phyloP scores from a whole-genome alignment of 768 basidiomycete genomes.

The Suillus clintonianus region DNA sequence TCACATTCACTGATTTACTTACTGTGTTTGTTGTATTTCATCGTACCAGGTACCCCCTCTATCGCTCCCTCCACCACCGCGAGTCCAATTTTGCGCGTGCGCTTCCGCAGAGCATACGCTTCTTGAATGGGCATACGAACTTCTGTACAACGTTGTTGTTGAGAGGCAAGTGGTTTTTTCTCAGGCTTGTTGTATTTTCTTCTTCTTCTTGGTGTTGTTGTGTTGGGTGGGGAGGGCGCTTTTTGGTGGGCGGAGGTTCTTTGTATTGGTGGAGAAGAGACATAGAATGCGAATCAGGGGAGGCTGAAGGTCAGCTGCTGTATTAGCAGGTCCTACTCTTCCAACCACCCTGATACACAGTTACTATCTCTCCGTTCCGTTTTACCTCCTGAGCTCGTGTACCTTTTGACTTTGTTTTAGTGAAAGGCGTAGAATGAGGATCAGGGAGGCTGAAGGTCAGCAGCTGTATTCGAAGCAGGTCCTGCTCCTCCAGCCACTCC shows the following conservation, averaged over 20 bases:
- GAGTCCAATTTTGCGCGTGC: constrained; percentile 82
- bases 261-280: not conserved
- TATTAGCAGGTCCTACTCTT: not conserved
- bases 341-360: not conserved
- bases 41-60: constrained; percentile 58
- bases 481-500: not conserved
- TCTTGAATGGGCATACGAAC: constrained; percentile 83
- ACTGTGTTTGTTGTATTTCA: not conserved
- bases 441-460: not conserved
- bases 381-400: not conserved
- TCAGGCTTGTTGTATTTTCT: too few relatives aligned
- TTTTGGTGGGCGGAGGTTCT: too few relatives aligned
- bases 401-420: not conserved
- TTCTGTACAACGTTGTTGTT: constrained; percentile 84
- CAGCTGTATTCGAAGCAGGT: not conserved
- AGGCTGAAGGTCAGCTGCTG: not conserved
- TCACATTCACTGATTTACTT: not conserved
- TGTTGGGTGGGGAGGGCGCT: not conserved
- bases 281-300: not conserved
- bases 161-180: constrained; percentile 38
- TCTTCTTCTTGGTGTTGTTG: not conserved
- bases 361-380: not conserved
- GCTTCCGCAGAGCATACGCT: constrained; percentile 72
- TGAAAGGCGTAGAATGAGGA: not conserved
- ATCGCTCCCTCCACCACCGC: constrained; percentile 79